Conservation (phyloP, 176 grass and related monocot genomes). For the Rhynchospora breviuscula region DNA sequence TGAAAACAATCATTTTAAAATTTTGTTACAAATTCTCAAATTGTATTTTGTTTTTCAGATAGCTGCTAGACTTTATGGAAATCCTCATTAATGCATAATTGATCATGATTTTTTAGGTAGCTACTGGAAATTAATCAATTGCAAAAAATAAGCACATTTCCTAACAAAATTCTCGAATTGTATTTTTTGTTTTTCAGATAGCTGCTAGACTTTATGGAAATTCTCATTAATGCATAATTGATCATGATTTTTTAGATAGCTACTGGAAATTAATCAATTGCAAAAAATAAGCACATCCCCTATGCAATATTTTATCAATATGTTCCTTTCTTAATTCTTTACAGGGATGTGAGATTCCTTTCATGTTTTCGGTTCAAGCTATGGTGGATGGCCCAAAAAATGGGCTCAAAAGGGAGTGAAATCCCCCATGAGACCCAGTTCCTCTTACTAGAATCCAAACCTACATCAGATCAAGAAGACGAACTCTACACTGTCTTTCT, state of each 20-base stretch:
- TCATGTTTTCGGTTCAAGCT: constrained; percentile 94
- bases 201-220: background rate
- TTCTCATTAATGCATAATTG: background rate
- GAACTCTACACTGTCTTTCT: constrained; percentile 69
- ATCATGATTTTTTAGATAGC: constrained; percentile 1
- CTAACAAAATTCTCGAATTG: background rate
- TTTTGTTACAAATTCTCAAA: background rate
- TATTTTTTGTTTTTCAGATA: background rate
- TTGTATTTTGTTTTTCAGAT: background rate
- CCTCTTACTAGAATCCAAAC: constrained; percentile 71
- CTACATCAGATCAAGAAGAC: background rate
- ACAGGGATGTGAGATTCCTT: constrained; percentile 62
- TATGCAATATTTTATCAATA: background rate
- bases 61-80: background rate
- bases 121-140: background rate
- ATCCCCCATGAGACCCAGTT: constrained; percentile 94
- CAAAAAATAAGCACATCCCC: too few relatives aligned
- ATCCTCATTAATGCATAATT: background rate
- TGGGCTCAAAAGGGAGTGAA: constrained; percentile 68
- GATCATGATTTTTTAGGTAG: constrained; percentile 3
- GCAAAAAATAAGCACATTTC: too few relatives aligned
- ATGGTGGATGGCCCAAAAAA: constrained; percentile 98
- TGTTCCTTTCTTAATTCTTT: background rate
- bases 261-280: background rate
- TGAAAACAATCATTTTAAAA: too few relatives aligned